phyloP scores from a whole-genome alignment of 163 green algal genomes.

The Chlamydomonas reinhardtii region DNA sequence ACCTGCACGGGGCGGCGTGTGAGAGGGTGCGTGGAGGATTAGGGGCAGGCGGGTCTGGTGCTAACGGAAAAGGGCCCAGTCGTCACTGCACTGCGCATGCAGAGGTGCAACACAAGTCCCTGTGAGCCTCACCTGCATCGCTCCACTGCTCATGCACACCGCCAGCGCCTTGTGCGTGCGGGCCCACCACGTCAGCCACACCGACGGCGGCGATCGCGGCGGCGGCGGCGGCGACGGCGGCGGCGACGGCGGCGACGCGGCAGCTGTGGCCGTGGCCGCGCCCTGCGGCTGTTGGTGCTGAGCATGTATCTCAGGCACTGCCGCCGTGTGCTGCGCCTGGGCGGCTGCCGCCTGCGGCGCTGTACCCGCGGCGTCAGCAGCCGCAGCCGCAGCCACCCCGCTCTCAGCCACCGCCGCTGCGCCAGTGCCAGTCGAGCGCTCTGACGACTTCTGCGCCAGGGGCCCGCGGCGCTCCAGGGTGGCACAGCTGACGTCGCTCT shows the following conservation, averaged over 20 bases:
- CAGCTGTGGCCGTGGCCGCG: no score
- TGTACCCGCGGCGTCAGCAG: neutral
- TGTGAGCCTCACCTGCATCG: constrained; percentile 40
- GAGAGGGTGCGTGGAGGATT: neutral
- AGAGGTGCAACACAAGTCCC: no score
- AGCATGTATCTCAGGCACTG: neutral
- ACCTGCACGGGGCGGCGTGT: neutral
- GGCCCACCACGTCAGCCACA: constrained; percentile 27
- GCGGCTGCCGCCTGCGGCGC: no score
- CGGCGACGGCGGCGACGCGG: no score
- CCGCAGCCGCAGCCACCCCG: no score
- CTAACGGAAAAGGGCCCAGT: no score
- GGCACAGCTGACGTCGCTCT: no score
- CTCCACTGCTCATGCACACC: constrained; percentile 30
- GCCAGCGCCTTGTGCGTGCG: constrained; percentile 44
- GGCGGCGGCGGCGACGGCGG: neutral
- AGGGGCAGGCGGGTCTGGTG: no score
- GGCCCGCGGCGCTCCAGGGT: neutral
- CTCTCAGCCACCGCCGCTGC: neutral
- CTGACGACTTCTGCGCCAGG: neutral
- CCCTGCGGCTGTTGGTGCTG: neutral
- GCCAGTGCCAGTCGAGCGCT: no score
- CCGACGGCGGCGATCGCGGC: neutral
- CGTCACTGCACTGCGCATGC: no score
- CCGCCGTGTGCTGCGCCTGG: neutral